Evolutionary conservation across 768 basidiomycete genomes (phyloP).

Genomic region (Leccinum pellstonianum): DNA sequence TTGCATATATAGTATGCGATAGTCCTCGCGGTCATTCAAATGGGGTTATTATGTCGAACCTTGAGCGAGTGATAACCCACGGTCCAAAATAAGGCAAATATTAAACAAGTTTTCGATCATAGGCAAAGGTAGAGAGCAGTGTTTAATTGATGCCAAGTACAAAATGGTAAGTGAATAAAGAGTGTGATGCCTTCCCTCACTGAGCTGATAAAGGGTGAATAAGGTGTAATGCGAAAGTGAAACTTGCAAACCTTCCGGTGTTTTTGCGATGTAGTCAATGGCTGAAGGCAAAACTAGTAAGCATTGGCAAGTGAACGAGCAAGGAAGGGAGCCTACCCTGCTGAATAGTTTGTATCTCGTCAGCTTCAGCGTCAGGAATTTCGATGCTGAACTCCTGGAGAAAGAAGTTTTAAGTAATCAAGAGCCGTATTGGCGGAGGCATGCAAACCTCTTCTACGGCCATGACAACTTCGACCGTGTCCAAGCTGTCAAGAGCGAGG

Average conservation of each 20-base stretch:
- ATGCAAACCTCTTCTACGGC: conserved; percentile 84
- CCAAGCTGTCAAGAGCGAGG: conserved; percentile 83
- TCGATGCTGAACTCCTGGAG: conserved; percentile 92
- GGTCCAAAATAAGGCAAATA: not conserved
- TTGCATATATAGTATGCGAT: conserved; percentile 11
- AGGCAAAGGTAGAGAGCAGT: not conserved
- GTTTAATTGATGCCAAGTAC: conserved; percentile 23
- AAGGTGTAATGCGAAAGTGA: conserved; percentile 10
- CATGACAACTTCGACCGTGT: conserved; percentile 98
- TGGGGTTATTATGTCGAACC: conserved; percentile 6
- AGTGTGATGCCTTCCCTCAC: conserved; percentile 31
- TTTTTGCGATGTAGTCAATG: conserved; percentile 93
- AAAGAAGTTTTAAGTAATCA: not conserved
- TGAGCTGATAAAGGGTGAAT: conserved; percentile 41
- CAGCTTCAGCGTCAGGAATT: conserved; percentile 96
- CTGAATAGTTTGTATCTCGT: conserved; percentile 87
- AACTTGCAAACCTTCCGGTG: conserved; percentile 68
- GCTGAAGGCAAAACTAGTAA: conserved; percentile 46
- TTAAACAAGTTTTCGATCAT: not conserved
- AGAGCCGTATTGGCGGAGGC: conserved; percentile 4
- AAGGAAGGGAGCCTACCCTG: conserved; percentile 61
- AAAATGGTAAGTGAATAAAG: conserved; percentile 12
- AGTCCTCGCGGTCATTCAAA: conserved; percentile 4
- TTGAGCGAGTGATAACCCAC: conserved; percentile 9
- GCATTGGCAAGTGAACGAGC: not conserved